Conservation (phyloP, 2,329 filamentous ascomycete genomes). For the Ophiobolus disseminans region DNA sequence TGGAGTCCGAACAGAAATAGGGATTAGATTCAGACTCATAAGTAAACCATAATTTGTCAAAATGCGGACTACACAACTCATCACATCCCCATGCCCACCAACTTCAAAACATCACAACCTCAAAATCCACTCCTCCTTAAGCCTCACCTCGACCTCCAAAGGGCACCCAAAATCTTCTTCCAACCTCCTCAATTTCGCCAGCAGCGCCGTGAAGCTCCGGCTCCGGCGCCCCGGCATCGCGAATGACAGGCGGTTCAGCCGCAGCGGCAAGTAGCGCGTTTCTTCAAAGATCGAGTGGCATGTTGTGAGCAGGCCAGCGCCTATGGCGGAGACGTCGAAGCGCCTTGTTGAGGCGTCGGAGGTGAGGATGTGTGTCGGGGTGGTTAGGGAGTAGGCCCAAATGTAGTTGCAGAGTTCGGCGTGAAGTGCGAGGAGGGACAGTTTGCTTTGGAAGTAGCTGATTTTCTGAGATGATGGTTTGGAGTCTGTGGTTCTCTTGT, state of each 20-base stretch:
- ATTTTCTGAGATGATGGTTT: not conserved
- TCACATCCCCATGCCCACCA: not conserved
- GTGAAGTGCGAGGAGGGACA: conserved; percentile 15
- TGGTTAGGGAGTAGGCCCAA: conserved; percentile 15
- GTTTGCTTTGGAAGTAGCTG: conserved; percentile 1
- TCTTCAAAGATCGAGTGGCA: conserved; percentile 21
- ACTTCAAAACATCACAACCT: not conserved
- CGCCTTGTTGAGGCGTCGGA: conserved; percentile 8
- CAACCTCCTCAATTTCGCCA: conserved; percentile 1
- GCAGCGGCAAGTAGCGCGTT: conserved; percentile 17
- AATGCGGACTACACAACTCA: too few species aligned
- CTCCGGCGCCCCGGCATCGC: not conserved
- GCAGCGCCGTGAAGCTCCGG: conserved; percentile 1
- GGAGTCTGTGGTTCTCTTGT: not conserved
- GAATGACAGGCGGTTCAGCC: conserved; percentile 18
- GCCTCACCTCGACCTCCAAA: conserved; percentile 1
- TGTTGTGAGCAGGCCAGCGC: conserved; percentile 16
- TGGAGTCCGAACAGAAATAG: conserved; percentile 85
- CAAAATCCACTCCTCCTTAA: not conserved
- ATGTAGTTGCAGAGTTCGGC: conserved; percentile 21
- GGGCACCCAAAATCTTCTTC: conserved; percentile 7
- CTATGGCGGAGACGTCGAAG: conserved; percentile 19
- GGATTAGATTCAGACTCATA: conserved; percentile 51
- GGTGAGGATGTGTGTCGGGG: conserved; percentile 2
- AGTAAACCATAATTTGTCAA: too few species aligned